Evolutionary conservation across 768 basidiomycete genomes (phyloP).

Genomic region (Ramaria sp.): DNA sequence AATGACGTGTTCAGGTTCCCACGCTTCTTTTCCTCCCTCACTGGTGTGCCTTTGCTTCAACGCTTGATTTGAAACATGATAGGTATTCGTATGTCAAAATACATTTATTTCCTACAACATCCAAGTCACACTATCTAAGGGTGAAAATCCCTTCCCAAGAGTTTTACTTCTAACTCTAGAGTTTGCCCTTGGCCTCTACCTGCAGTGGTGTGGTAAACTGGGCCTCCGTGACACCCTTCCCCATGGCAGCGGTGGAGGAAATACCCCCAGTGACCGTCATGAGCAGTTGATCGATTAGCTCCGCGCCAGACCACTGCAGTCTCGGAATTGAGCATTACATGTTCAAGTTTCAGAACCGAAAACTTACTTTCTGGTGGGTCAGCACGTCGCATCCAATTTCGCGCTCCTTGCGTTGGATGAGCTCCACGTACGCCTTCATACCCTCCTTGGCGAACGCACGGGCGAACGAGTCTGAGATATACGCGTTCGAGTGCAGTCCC

Average conservation of each 20-base stretch:
- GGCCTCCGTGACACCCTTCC: slow-evolving; percentile 85
- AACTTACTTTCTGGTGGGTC: slow-evolving; percentile 85
- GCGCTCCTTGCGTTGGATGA: slow-evolving; percentile 85
- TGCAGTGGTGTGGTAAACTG: slow-evolving; percentile 46
- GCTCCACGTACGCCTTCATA: slow-evolving; percentile 98
- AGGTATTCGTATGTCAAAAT: no score
- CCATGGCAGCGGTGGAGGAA: slow-evolving; percentile 99
- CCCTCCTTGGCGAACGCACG: slow-evolving; percentile 82
- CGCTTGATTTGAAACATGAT: no score
- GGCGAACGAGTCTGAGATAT: slow-evolving; percentile 92
- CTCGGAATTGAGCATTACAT: slow-evolving; percentile 8
- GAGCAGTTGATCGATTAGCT: slow-evolving; percentile 82
- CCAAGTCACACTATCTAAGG: no score
- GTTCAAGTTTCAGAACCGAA: not conserved
- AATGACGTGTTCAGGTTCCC: no score
- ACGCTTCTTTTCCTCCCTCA: no score
- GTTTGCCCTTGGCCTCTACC: not conserved
- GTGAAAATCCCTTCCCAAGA: no score
- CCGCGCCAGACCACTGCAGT: slow-evolving; percentile 84
- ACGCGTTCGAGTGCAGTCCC: slow-evolving; percentile 94
- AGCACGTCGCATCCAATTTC: slow-evolving; percentile 93
- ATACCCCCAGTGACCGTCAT: slow-evolving; percentile 97
- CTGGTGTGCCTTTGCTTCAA: no score
- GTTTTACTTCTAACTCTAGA: not conserved
- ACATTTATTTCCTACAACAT: no score